Evolutionary conservation across 345 rosid genomes (phyloP).

Genomic region (Hypericum androsaemum): DNA sequence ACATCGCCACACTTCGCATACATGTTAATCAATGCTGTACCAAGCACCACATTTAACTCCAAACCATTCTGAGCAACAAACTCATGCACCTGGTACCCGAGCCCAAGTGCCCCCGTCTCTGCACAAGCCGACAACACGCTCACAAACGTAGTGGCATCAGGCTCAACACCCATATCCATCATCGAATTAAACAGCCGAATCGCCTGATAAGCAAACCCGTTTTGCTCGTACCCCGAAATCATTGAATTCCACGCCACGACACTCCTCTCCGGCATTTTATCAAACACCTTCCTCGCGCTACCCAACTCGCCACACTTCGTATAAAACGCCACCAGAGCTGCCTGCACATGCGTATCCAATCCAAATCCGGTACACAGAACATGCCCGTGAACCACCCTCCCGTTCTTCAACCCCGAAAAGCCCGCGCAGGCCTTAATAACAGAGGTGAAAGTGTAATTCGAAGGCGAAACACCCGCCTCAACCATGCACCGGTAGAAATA

Average conservation of each 20-base stretch:
- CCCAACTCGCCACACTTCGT: slow-evolving; percentile 32
- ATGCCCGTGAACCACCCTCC: slow-evolving; percentile 50
- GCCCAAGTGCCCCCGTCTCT: slow-evolving; percentile 43
- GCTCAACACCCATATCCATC: slow-evolving; percentile 36
- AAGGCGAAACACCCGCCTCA: slow-evolving; percentile 29
- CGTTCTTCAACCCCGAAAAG: slow-evolving; percentile 36
- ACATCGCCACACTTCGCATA: slow-evolving; percentile 71
- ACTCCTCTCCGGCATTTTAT: slow-evolving; percentile 45
- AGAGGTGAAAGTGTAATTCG: slow-evolving; percentile 63
- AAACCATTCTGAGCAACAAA: slow-evolving; percentile 24
- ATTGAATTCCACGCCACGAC: slow-evolving; percentile 80
- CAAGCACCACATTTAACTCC: slow-evolving; percentile 53
- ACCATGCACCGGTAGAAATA: slow-evolving; percentile 51
- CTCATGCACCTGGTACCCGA: slow-evolving; percentile 66
- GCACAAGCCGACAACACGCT: slow-evolving; percentile 70
- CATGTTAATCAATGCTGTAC: slow-evolving; percentile 73
- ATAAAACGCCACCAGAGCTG: slow-evolving; percentile 53
- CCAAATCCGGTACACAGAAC: slow-evolving; percentile 48
- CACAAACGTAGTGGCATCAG: slow-evolving; percentile 61
- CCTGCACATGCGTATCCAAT: slow-evolving; percentile 50
- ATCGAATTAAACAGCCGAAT: slow-evolving; percentile 44
- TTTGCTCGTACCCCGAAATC: slow-evolving; percentile 74
- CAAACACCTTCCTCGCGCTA: slow-evolving; percentile 58
- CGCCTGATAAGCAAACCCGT: slow-evolving; percentile 54
- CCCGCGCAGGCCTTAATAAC: slow-evolving; percentile 61